Evolutionary conservation across 805 yeast genomes (phyloP), one percentile per base, ranked within the genome.

Genomic region (Spencermartinsiella europaea): DNA sequence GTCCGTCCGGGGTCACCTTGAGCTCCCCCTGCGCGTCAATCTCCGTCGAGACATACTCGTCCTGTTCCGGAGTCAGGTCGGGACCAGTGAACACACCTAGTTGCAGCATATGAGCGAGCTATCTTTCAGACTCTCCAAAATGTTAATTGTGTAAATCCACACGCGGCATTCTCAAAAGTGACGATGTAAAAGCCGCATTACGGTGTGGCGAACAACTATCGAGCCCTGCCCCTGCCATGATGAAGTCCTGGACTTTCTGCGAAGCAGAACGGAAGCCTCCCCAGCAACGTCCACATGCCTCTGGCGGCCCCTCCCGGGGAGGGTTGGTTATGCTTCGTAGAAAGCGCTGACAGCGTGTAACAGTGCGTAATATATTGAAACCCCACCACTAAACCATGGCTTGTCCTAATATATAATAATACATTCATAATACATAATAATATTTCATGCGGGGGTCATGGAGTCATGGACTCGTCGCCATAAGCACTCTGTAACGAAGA

Each of bases 11-110:
- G 5, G 69, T 60, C 2, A 76, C 60, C 47, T 76, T 75, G 20
- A 56, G 47, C 44, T 76, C 80, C 17, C 81, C 81, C 17, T 55
- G 55, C n/a, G 63, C 58, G 49, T 76, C 79, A 21, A 53, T 50
- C 27, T 56, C 56, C 2, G 55, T 48, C 5, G 54, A 52, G 34
- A 59, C 58, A 44, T 60, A 69, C 44, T 67, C 73, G 45, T 62
- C 68, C 16, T 62, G 63, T 2, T 47, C 55, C 2, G 58, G 53
- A 5, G 53, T 52, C 37, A 54, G 39, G 16, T 53, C 57, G 16
- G 20, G 40, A 41, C 51, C 48, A 25, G 58, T 52, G 46, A 54
- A 51, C 25, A 41, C 36, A n/a, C 58, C 58, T 15, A 54, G 43
- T 40, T 52, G 56, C 12, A 54, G 53, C 54, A 51, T 54, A n/a